Base-by-base conservation (phyloP, 2,329 filamentous ascomycete species). In the Diplodia sapinea region DNA sequence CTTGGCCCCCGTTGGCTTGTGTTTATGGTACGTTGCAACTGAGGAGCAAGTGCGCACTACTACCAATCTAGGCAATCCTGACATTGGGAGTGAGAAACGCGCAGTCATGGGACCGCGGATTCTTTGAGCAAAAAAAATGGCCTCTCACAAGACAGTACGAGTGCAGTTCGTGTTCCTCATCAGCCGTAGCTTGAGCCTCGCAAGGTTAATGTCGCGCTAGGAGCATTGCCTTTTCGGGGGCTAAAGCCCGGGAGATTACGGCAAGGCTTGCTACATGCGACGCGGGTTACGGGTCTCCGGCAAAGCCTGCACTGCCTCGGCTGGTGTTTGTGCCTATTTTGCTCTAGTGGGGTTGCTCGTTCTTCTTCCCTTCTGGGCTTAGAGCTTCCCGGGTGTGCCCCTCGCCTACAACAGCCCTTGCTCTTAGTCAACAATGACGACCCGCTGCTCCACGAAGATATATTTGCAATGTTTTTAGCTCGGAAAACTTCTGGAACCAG, bases 221-320 rank as follows among this genome's bases (percentile, higher is more conserved):
- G 40, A 43, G 40, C 15, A n/a, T 43, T 43, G 40, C 40, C 40
- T 43, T 7, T 43, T 7, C 40, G 6, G n/a, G n/a, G 43, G 40
- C n/a, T 20, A 49, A 61, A 33, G 23, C 12, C 47, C 55, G 33
- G 47, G 12, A 23, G 4, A 4, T 29, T 8, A 29, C 38, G 26
- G 55, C 13, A 50, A 29, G 13, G 17, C 6, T 12, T 54, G 20
- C 49, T 55, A 11, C 7, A 52, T 40, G 29, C 26, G 36, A 26
- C 13, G 31, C 57, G 56, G 43, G 43, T 17, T n/a, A 47, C 47
- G 59, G 13, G 50, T 63, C 43, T 63, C 43, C 59, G 59, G 57
- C 57, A 20, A 40, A 20, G 29, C 29, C 17, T 40, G 33, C 36
- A 33, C 15, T 5, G n/a, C n/a, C 40, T 7, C 43, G 43, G 26